These are phyloP conservation scores for Carpinus viminea DNA, from an alignment of 306 rosid genomes.

Conservation along the genomic window DNA sequence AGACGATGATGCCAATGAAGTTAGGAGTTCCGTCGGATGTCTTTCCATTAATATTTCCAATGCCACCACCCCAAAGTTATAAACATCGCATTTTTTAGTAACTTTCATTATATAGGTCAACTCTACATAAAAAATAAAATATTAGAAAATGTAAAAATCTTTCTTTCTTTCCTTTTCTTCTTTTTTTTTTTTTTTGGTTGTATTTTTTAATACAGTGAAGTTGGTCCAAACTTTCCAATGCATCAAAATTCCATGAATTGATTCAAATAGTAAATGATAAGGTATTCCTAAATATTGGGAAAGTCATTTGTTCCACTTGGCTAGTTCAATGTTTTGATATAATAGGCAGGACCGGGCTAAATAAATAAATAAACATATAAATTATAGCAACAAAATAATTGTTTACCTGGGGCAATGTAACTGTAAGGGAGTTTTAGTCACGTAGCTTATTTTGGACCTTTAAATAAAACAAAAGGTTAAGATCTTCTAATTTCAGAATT, in stretches of 20 bases:
- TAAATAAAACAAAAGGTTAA: too few relatives aligned
- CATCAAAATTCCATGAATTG: neutral
- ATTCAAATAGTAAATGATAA: neutral
- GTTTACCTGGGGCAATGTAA: slow-evolving; percentile 10
- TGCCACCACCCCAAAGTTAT: neutral
- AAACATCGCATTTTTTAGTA: neutral
- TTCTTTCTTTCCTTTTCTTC: too few relatives aligned
- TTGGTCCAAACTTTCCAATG: neutral
- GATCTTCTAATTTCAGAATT: too few relatives aligned
- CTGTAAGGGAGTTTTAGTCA: too few relatives aligned
- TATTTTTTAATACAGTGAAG: neutral
- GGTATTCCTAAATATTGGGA: neutral
- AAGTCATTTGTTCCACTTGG: neutral
- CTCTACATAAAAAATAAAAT: neutral
- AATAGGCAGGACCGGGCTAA: neutral
- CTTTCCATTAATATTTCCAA: neutral
- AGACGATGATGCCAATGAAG: neutral
- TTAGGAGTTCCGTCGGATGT: neutral
- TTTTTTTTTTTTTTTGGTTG: too few relatives aligned
- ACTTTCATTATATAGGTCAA: neutral
- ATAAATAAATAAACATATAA: neutral
- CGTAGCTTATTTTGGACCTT: too few relatives aligned
- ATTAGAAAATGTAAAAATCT: too few relatives aligned
- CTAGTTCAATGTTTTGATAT: neutral
- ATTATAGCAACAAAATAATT: neutral